Conservation (phyloP, 2,329 filamentous ascomycete genomes). For the Ilyonectria robusta region DNA sequence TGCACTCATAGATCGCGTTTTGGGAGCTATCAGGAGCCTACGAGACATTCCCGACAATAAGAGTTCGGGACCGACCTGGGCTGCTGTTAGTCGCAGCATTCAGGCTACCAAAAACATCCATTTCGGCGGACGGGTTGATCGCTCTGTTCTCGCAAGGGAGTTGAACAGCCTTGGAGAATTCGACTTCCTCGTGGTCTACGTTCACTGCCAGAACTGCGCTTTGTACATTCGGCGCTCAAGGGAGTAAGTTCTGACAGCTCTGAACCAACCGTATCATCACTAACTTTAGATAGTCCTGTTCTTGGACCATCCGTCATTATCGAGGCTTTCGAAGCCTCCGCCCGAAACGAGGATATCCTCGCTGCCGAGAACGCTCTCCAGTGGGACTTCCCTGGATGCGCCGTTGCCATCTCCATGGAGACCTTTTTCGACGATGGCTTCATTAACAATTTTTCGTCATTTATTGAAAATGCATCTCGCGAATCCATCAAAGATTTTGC, state of each 20-base stretch:
- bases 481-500: constrained; percentile 69
- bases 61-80: constrained; percentile 32
- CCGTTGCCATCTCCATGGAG: constrained; percentile 60
- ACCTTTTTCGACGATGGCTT: constrained; percentile 46
- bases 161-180: constrained; percentile 31
- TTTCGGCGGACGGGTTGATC: constrained; percentile 35
- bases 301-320: constrained; percentile 52
- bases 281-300: constrained; percentile 37
- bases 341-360: constrained; percentile 66
- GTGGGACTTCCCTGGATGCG: constrained; percentile 72
- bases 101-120: constrained; percentile 39
- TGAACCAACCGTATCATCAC: not conserved
- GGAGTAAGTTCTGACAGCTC: constrained; percentile 42
- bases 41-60: constrained; percentile 32
- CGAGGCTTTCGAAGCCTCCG: constrained; percentile 74
- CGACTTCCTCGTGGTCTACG: constrained; percentile 40
- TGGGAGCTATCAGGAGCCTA: constrained; percentile 35
- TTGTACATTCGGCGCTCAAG: constrained; percentile 47
- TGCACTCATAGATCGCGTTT: constrained; percentile 30
- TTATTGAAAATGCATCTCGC: constrained; percentile 69
- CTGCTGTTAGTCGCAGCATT: constrained; percentile 36
- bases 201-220: constrained; percentile 51
- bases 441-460: constrained; percentile 58
- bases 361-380: constrained; percentile 64
- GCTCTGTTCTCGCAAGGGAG: constrained; percentile 34